Evolutionary conservation across 2,329 filamentous ascomycete species (phyloP), one percentile per base, ranked within the genome.

Genomic region (Neoscytalidium dimidiatum): DNA sequence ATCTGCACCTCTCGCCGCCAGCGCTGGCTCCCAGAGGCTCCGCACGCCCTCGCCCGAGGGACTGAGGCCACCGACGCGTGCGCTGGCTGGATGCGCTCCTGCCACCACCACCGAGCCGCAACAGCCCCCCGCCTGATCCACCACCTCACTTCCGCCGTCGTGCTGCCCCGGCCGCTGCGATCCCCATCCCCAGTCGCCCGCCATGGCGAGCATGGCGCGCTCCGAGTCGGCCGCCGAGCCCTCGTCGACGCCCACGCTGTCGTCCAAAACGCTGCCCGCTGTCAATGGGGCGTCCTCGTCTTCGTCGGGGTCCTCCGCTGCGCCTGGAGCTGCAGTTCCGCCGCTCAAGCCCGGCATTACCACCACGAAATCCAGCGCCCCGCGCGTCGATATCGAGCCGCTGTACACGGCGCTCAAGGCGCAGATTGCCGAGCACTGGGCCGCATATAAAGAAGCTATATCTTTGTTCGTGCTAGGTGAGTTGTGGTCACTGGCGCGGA

Each of bases 351-450:
- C 56, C 70, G 41, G 82, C 67, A 84, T 84, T 66, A 79, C 81
- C 53, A 84, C 84, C 66, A 79, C 81, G 51, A 77, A 80, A 29
- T 74, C 81, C 64, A 81, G 81, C 60, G 81, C 81, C n/a, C 82
- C 85, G 26, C 86, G 87, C 67, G 81, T 89, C 64, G 87, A 89
- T 69, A 77, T 88, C 60, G 87, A 89, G 72, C 85, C 86, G 28
- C 79, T 88, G 58, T 89, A 89, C 71, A 83, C 84, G 9, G 83
- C 86, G 66, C 79, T 90, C 62, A 89, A 89, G 72, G 78, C 80
- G 58, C 82, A 83, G 21, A 83, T 89, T 66, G 84, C 83, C 66
- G 85, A 88, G 65, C 66, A 70, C 14, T 89, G 86, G 86, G 77
- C 79, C 17, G 81, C 82, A 52, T 90, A 90, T 71, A 88, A 88